These are phyloP conservation scores for Penstemon barbatus DNA, from an alignment of 257 asterid species.

Conservation along the genomic window DNA sequence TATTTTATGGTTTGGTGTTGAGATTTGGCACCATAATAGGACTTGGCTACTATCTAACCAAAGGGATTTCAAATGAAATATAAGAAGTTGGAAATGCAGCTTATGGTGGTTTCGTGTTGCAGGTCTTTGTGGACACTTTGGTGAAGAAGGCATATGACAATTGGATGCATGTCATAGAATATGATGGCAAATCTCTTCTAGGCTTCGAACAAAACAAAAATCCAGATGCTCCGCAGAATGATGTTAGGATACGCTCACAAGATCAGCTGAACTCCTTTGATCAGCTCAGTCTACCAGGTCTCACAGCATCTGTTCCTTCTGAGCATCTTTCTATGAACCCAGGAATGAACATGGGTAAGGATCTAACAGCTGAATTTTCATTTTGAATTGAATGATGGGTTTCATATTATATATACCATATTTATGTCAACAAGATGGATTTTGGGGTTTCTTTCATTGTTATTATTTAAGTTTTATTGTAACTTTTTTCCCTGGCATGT, in stretches of 20 bases:
- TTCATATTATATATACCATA: neutral
- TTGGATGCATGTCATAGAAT: constrained; percentile 86
- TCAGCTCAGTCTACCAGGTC: constrained; percentile 53
- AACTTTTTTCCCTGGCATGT: too few species aligned
- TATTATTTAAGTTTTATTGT: too few species aligned
- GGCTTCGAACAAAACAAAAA: constrained; percentile 51
- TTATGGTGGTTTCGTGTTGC: constrained; percentile 32
- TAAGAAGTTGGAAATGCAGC: constrained; percentile 3
- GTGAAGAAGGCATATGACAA: constrained; percentile 93
- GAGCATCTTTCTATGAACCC: constrained; percentile 53
- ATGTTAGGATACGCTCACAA: constrained; percentile 44
- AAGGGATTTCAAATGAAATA: neutral
- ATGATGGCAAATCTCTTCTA: constrained; percentile 83
- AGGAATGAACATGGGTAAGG: constrained; percentile 58
- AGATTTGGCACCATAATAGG: neutral
- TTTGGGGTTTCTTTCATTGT: neutral
- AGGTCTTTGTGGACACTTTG: constrained; percentile 77
- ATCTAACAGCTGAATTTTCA: constrained; percentile 10
- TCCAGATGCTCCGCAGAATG: constrained; percentile 42
- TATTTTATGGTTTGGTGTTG: neutral
- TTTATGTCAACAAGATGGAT: neutral
- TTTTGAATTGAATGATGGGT: constrained; percentile 1
- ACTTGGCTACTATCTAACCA: neutral
- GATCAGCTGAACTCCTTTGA: constrained; percentile 53
- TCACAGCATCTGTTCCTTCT: constrained; percentile 57